Percentiles rank a stretch among this genome's conserved stretches.
These are phyloP conservation scores for Chlamydomonas sp. DNA, from an alignment of 139 green algal genomes.

Conservation along the genomic window DNA sequence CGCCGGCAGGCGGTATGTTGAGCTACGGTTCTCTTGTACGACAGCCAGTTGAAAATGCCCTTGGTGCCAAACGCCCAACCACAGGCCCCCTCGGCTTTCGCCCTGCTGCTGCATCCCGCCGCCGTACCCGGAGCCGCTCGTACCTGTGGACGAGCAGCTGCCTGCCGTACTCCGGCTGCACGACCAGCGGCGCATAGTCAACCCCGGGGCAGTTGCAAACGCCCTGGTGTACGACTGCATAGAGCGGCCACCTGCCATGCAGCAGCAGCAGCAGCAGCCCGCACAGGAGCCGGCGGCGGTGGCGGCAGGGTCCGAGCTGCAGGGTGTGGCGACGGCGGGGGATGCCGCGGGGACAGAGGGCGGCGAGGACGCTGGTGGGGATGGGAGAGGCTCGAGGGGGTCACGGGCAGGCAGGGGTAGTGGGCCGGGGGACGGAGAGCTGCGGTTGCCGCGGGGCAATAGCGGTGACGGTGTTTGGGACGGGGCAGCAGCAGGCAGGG, in stretches of 20 bases:
- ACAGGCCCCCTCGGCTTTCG: slow-evolving; percentile 39
- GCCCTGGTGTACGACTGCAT: slow-evolving; percentile 67
- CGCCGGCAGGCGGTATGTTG: no score
- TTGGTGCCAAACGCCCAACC: background rate
- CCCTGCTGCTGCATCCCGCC: slow-evolving; percentile 54
- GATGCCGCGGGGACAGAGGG: background rate
- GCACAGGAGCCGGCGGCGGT: background rate
- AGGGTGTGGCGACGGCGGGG: background rate
- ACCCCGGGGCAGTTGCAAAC: slow-evolving; percentile 43
- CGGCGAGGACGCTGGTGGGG: no score
- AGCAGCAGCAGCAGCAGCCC: background rate
- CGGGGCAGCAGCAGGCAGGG: no score
- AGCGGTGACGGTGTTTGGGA: no score
- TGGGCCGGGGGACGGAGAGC: no score
- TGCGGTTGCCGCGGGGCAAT: no score
- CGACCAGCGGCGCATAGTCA: slow-evolving; percentile 23
- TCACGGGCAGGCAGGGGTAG: no score
- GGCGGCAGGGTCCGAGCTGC: background rate
- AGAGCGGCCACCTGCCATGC: slow-evolving; percentile 29
- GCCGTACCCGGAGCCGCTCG: slow-evolving; percentile 40
- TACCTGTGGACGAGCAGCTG: background rate
- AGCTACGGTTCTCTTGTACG: no score
- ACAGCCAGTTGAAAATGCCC: no score
- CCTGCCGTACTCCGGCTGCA: slow-evolving; percentile 24
- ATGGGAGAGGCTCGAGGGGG: no score